A percentile compares a stretch with the other conserved stretches of the same genome.
Conservation (phyloP, 345 rosid species). For the Dipteronia dyeriana region DNA sequence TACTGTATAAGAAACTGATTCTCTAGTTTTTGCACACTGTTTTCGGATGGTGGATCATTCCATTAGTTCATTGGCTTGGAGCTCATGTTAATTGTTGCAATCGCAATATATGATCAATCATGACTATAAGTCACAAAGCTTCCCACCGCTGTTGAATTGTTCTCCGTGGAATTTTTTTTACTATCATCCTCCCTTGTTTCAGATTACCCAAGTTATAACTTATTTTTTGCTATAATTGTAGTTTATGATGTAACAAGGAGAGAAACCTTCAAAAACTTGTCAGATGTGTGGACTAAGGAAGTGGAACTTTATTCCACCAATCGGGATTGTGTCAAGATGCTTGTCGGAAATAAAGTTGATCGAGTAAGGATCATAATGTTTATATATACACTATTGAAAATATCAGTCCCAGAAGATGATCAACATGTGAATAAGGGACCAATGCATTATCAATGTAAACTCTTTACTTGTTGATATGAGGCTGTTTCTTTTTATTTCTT, state of each 20-base stretch:
- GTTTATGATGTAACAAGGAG: constrained; percentile 93
- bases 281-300: constrained; percentile 95
- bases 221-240: constrained; percentile 31
- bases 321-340: constrained; percentile 86
- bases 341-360: constrained; percentile 96
- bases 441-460: neutral
- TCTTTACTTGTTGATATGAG: neutral
- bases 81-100: too few species aligned
- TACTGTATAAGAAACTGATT: neutral
- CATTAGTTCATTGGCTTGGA: too few species aligned
- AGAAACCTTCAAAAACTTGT: constrained; percentile 83
- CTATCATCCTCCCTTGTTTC: neutral
- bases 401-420: neutral
- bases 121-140: neutral
- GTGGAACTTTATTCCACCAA: constrained; percentile 79
- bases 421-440: neutral
- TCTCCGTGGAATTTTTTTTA: neutral
- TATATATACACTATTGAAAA: neutral
- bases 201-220: neutral
- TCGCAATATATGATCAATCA: neutral
- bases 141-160: neutral
- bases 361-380: constrained; percentile 46
- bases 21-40: neutral
- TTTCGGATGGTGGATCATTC: neutral
- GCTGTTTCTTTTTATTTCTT: neutral